These are phyloP conservation scores for Tremella fuciformis DNA, from an alignment of 768 basidiomycete genomes.

Conservation along the genomic window DNA sequence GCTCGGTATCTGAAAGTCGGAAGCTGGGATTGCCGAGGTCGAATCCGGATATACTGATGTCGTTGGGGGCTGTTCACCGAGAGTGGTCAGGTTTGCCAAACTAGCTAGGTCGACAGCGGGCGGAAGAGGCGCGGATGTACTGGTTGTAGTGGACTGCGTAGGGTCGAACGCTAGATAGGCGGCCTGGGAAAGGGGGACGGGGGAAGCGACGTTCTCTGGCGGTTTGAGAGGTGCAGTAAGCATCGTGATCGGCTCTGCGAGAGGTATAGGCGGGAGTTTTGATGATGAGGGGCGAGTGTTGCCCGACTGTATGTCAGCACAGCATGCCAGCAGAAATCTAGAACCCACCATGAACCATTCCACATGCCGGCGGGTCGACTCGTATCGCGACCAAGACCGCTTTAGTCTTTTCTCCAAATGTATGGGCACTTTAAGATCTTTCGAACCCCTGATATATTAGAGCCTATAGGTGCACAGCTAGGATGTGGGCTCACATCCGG, in stretches of 20 bases:
- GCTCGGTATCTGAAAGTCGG: background rate
- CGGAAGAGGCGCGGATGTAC: background rate
- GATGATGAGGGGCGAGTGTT: slow-evolving; percentile 4
- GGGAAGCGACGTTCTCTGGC: slow-evolving; percentile 6
- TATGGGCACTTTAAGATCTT: background rate
- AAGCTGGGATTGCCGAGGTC: background rate
- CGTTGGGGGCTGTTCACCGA: slow-evolving; percentile 8
- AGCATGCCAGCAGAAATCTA: background rate
- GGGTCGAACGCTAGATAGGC: slow-evolving; percentile 9
- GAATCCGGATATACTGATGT: background rate
- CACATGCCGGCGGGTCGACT: slow-evolving; percentile 17
- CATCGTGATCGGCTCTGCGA: background rate
- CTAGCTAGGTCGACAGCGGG: background rate
- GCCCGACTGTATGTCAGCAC: background rate
- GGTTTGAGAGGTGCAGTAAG: background rate
- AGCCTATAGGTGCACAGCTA: background rate
- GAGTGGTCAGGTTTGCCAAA: slow-evolving; percentile 9
- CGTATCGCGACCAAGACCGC: slow-evolving; percentile 15
- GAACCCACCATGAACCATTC: slow-evolving; percentile 21
- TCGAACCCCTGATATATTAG: slow-evolving; percentile 8
- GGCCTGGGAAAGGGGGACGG: slow-evolving; percentile 7
- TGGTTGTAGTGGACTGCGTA: background rate
- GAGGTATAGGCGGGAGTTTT: slow-evolving; percentile 3
- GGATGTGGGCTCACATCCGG: slow-evolving; percentile 9
- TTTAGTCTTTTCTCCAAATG: slow-evolving; percentile 13